Conservation (phyloP, 306 rosid genomes). For the Sphenostylis stenocarpa region DNA sequence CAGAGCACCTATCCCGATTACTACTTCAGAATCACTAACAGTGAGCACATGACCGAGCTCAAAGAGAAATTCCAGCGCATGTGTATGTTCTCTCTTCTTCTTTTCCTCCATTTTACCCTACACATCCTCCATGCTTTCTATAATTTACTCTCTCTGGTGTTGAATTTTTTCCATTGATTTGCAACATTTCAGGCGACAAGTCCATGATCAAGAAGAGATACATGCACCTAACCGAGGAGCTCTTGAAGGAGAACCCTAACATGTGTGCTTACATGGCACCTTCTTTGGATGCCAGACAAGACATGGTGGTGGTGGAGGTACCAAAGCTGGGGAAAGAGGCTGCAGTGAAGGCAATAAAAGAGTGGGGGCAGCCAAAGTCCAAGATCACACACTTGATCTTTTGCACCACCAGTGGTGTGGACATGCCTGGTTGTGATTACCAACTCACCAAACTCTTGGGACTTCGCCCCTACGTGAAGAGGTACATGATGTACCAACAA, state of each 20-base stretch:
- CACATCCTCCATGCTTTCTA: no score
- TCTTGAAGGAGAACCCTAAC: constrained; percentile 36
- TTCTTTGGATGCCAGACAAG: constrained; percentile 72
- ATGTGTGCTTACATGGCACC: constrained; percentile 66
- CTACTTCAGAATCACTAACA: constrained; percentile 32
- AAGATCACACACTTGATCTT: constrained; percentile 70
- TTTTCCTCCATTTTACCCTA: no score
- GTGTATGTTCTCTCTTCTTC: constrained; percentile 16
- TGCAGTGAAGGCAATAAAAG: constrained; percentile 54
- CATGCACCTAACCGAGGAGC: constrained; percentile 25
- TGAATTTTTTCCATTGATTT: no score
- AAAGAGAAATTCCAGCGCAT: constrained; percentile 36
- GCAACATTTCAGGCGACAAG: neutral
- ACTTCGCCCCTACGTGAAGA: constrained; percentile 61
- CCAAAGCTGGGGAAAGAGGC: constrained; percentile 77
- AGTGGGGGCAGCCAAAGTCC: constrained; percentile 57
- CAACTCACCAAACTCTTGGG: constrained; percentile 74
- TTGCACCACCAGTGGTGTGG: constrained; percentile 79
- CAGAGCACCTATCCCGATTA: constrained; percentile 38
- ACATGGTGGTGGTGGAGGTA: constrained; percentile 68
- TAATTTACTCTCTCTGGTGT: neutral
- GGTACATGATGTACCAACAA: constrained; percentile 75
- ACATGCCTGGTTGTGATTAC: constrained; percentile 76
- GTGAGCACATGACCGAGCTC: constrained; percentile 31
- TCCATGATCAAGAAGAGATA: constrained; percentile 42